Evolutionary conservation across 2,329 filamentous ascomycete species (phyloP), one percentile per base, ranked within the genome.

Genomic region (Cladosporium sp.): DNA sequence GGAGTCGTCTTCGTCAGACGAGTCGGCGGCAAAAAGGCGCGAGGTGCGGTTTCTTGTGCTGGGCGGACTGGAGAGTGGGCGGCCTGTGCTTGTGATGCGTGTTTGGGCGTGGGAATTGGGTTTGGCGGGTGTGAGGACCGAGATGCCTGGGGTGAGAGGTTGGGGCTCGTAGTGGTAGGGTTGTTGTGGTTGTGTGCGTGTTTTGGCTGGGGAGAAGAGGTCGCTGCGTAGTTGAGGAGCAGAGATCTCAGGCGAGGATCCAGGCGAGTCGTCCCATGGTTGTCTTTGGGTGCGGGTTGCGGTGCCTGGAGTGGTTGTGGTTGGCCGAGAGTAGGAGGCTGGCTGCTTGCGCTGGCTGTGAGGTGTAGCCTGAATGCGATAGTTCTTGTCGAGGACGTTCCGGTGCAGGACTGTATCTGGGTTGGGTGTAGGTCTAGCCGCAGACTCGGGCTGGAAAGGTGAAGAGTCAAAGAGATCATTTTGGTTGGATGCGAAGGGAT

Each of bases 361-460:
- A 0, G 95, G 95, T 11, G 95, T 99, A 6, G 94, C 92, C 78
- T 96, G 92, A 26, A 99, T 85, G 34, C 94, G 91, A 81, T 96
- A 99, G 65, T 91, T 97, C 79, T 96, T 97, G 82, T 98, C 93
- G 5, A 96, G 86, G n/a, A 98, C 84, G 30, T 63, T 60, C 66
- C 91, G 91, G 77, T 98, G 94, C 48, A 99, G 85, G 10, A 98
- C 83, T 2, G 91, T 91, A 74, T 97, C 92, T 67, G 88, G 86
- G 72, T 79, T 66, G 30, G 53, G 73, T 67, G 79, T 76, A 73
- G 79, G 49, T 34, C 36, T 32, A 32, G 49, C 25, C 70, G 70
- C 78, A 66, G 70, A 82, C 76, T 76, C 77, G 75, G 72, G 81
- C 77, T 73, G 82, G 79, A 79, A 87, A 70, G 74, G 88, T 76